Base-by-base conservation (phyloP, 768 basidiomycete species). In the Rhizopogon roseolus region DNA sequence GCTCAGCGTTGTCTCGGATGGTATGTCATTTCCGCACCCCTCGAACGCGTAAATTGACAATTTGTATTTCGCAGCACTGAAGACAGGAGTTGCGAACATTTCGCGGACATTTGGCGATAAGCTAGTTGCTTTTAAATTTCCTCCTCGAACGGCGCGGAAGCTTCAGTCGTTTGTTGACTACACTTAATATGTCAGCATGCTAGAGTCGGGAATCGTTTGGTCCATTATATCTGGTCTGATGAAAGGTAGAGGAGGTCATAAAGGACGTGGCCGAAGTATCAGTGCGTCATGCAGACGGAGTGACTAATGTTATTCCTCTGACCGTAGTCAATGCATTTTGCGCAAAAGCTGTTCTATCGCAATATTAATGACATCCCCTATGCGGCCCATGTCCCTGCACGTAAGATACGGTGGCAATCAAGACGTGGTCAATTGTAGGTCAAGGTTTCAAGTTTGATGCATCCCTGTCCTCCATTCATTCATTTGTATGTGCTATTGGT, bases 211-310 rank as follows among this genome's bases (percentile, higher is more conserved):
- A n/a, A 29, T 17, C 64, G 88, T 94, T 19, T 81, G 91, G 9
- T 90, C 94, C 29, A 80, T 84, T 11, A 88, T 91, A 1, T 78
- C 86, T 6, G 90, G 87, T 1, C 90, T 89, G 6, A 89, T 86
- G 70, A 90, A 87, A 62, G 84, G 86, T 13, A 77, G 89, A 58
- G 81, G 78, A 36, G 75, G 73, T 19, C 78, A 88, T 52, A 86
- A 84, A 48, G 73, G 74, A 9, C 74, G 80, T 11, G 79, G 76
- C 13, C 86, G 91, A 53, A 93, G 91, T 65, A 89, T 89, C 4
- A 93, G 91, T 63, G 91, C 91, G 9, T 76, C 78, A 39, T 76
- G 82, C 57, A 80, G 88, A 66, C 75, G 70, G 60, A 60, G 52
- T 57, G 55, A 53, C 51, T 49, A 39, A 29, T 27, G 43, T 27